Base-by-base conservation (phyloP, 208 protist species). In the Trichomonas gallinae region DNA sequence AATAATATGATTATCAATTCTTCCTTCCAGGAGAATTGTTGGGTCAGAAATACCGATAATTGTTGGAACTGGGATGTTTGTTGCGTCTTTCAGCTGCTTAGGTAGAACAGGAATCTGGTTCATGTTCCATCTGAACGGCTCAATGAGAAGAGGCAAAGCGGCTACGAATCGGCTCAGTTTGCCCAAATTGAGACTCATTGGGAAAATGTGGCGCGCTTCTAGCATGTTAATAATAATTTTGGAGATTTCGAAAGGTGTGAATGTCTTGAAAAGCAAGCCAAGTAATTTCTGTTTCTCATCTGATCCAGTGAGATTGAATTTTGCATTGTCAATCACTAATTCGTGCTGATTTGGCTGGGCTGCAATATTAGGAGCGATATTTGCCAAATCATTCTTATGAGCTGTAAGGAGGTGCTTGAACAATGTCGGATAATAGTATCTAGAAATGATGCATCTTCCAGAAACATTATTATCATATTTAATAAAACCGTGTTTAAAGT, bases 141-240 rank as follows among this genome's bases (percentile, higher is more conserved):
- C 83, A 49, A 91, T 91, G 9, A 91, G 83, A 48, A 91, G 42
- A n/a, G 83, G 83, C 15, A 91, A 36, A 48, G 40, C 83, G 15
- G 42, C 83, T 11, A 13, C 36, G 11, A 48, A 45, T 9, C 42
- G 3, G 42, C 83, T 34, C 21, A 26, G 42, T 23, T 38, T 48
- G 4, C 40, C 23, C 4, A 38, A 13, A 91, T 38, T 91, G 45
- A 38, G 42, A 34, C 40, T 48, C 45, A 91, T 38, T 48, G 9
- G 3, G 23, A 91, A 91, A 11, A 91, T 91, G 42, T 91, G 83
- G 40, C 83, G 83, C 9, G 83, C 36, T 91, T 91, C n/a, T 11
- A 91, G 42, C 83, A 91, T 91, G 13, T 26, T 13, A 91, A 91
- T 91, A 48, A 91, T 48, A 91, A 91, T 91, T 91, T 91, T 91